A percentile compares a stretch with the other conserved stretches of the same genome.
phyloP scores from a whole-genome alignment of 139 green algal species.

The Pseudopediastrum boryanum region DNA sequence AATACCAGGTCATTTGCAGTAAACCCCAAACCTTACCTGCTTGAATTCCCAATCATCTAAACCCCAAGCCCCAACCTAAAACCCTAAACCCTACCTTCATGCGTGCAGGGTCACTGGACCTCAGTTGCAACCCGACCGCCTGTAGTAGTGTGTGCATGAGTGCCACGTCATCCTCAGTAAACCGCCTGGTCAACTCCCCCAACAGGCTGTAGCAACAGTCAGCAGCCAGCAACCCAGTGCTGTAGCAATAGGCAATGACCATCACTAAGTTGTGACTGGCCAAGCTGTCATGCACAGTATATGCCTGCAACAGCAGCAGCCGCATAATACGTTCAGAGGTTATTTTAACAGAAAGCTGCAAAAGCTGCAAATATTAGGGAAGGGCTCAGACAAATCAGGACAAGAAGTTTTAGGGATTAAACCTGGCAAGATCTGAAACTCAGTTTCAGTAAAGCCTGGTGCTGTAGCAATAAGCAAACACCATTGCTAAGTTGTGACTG shows the following conservation, averaged over 20 bases:
- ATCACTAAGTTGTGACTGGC: slow-evolving; percentile 63
- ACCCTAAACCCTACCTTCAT: slow-evolving; percentile 66
- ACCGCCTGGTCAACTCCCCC: slow-evolving; percentile 39
- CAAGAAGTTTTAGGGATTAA: no score
- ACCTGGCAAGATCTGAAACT: no score
- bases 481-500: slow-evolving; percentile 61
- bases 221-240: slow-evolving; percentile 52
- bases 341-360: no score
- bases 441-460: no score
- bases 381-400: no score
- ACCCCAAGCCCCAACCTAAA: no score
- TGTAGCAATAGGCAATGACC: slow-evolving; percentile 65
- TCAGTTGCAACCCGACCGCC: slow-evolving; percentile 70
- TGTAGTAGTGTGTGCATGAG: slow-evolving; percentile 65
- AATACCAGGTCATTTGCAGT: slow-evolving; percentile 65
- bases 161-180: slow-evolving; percentile 70
- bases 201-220: slow-evolving; percentile 57
- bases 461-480: slow-evolving; percentile 65
- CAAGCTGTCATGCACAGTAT: slow-evolving; percentile 38
- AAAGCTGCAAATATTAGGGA: no score
- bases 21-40: no score
- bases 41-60: neutral
- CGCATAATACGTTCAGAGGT: no score
- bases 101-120: slow-evolving; percentile 67
- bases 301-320: slow-evolving; percentile 28